Conservation (phyloP, 1,139 yeast species). For the Saccharomyces pastorianus region DNA sequence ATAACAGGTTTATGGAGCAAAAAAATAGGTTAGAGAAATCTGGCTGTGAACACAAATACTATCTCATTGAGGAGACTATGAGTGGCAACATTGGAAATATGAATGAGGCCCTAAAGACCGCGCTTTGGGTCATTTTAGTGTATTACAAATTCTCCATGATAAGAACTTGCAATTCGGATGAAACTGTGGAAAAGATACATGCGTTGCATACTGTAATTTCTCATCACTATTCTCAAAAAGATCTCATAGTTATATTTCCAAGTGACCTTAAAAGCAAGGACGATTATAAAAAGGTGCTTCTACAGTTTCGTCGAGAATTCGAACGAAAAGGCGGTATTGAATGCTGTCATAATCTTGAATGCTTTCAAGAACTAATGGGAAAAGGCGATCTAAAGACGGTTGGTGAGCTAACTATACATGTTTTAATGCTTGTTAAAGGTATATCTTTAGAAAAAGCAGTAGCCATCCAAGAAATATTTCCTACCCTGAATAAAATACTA, state of each 20-base stretch:
- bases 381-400: slow-evolving; percentile 67
- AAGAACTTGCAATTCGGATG: slow-evolving; percentile 64
- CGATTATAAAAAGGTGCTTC: slow-evolving; percentile 41
- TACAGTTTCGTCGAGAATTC: slow-evolving; percentile 40
- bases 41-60: slow-evolving; percentile 59
- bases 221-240: slow-evolving; percentile 32
- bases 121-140: slow-evolving; percentile 65
- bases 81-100: slow-evolving; percentile 40
- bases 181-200: slow-evolving; percentile 59
- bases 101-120: slow-evolving; percentile 64
- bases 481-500: slow-evolving; percentile 27
- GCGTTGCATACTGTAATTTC: slow-evolving; percentile 47
- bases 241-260: slow-evolving; percentile 46
- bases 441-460: slow-evolving; percentile 78
- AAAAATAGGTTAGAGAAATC: slow-evolving; percentile 65
- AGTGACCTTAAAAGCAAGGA: slow-evolving; percentile 43
- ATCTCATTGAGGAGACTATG: slow-evolving; percentile 73
- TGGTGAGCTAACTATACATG: slow-evolving; percentile 63
- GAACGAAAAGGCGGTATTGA: slow-evolving; percentile 34
- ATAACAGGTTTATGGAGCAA: slow-evolving; percentile 84
- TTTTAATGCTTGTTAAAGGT: slow-evolving; percentile 76
- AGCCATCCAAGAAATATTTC: slow-evolving; percentile 47
- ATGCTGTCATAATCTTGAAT: slow-evolving; percentile 55
- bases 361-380: slow-evolving; percentile 62
- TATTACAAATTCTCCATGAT: slow-evolving; percentile 60